Percentiles rank a stretch among this genome's conserved stretches.
Evolutionary conservation across 257 asterid species (phyloP).

Genomic region (Verbena officinalis): DNA sequence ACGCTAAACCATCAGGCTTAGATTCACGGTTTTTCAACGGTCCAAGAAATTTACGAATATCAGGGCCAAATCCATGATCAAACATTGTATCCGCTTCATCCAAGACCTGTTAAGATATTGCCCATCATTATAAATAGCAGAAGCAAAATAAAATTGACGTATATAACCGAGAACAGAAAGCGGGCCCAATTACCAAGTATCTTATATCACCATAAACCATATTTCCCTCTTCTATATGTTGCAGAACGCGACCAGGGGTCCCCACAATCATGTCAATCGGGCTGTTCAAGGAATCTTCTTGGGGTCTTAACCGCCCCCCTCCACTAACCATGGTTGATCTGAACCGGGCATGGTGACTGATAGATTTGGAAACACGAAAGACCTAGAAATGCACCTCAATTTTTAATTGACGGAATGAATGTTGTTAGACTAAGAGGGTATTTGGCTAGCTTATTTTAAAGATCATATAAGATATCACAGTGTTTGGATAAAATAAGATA

Average conservation of each 20-base stretch:
- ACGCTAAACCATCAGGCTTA: conserved; percentile 64
- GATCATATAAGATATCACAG: too few species aligned
- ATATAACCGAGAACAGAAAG: conserved; percentile 1
- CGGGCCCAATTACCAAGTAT: conserved; percentile 66
- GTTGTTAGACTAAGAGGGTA: conserved; percentile 1
- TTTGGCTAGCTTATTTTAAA: too few species aligned
- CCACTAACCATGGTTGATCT: conserved; percentile 99
- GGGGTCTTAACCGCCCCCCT: conserved; percentile 94
- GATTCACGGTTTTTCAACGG: conserved; percentile 87
- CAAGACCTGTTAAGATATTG: conserved; percentile 66
- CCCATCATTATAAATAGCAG: conserved; percentile 27
- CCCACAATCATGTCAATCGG: conserved; percentile 99
- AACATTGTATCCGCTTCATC: conserved; percentile 99
- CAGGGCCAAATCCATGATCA: conserved; percentile 99
- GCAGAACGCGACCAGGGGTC: conserved; percentile 97
- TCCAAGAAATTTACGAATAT: conserved; percentile 81
- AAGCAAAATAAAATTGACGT: conserved; percentile 1
- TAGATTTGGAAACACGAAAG: conserved; percentile 77
- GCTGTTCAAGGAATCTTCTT: conserved; percentile 83
- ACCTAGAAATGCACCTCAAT: conserved; percentile 50
- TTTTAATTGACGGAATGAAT: conserved; percentile 2
- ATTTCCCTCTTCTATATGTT: conserved; percentile 95
- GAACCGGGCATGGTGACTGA: conserved; percentile 92
- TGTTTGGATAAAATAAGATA: too few species aligned
- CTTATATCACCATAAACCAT: conserved; percentile 93